These are phyloP conservation scores for Xylariaceae sp. DNA, from an alignment of 2,329 filamentous ascomycete genomes.

Conservation along the genomic window DNA sequence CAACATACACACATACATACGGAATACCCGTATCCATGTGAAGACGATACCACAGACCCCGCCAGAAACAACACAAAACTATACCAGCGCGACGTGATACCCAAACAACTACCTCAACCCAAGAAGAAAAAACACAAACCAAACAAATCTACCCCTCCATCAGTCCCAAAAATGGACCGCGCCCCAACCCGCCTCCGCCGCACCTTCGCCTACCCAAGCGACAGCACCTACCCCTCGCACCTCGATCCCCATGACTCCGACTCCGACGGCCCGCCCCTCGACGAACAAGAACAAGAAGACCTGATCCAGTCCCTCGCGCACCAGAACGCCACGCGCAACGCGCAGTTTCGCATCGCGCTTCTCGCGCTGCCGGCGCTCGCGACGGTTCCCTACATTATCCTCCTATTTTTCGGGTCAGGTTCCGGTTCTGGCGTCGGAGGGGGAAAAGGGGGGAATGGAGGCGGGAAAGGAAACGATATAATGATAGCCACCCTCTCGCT, in stretches of 20 bases:
- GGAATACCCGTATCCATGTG: no score
- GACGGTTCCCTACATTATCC: conserved; percentile 49
- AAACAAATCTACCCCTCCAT: not conserved
- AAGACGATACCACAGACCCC: no score
- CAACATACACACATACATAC: no score
- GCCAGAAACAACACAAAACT: no score
- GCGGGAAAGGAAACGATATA: no score
- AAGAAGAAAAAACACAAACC: not conserved
- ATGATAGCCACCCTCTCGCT: conserved; percentile 48
- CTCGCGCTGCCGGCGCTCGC: conserved; percentile 55
- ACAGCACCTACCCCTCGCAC: conserved; percentile 36
- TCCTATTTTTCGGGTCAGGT: conserved; percentile 29
- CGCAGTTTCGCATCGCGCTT: conserved; percentile 53
- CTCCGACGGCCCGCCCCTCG: conserved; percentile 26
- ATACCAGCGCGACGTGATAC: no score
- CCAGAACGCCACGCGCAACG: conserved; percentile 54
- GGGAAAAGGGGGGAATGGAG: no score
- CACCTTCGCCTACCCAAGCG: conserved; percentile 69
- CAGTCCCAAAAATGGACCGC: conserved; percentile 19
- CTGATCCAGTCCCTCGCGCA: conserved; percentile 52
- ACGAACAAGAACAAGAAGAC: conserved; percentile 56
- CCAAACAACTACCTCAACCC: no score
- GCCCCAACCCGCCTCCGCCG: conserved; percentile 60
- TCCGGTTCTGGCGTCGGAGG: no score
- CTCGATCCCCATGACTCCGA: conserved; percentile 40